Evolutionary conservation across 176 grass and related monocot species (phyloP), one percentile per base, ranked within the genome.

Genomic region (maize (Zea mays)): DNA sequence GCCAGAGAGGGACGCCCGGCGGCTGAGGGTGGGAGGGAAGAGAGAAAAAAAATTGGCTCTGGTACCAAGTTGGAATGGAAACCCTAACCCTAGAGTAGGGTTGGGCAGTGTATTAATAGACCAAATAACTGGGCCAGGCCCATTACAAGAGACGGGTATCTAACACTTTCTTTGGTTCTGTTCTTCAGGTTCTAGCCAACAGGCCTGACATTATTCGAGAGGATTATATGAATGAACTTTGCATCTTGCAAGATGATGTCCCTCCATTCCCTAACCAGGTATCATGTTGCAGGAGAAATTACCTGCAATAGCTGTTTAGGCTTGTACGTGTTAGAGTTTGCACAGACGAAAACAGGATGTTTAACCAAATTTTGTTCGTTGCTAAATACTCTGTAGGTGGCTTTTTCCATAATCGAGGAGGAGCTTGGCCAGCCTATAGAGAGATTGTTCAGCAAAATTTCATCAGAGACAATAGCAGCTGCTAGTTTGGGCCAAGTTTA

Each of bases 401-500:
- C 95, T 37, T 98, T 98, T 98, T 67, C 73, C 52, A 98, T 98
- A 75, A 94, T 98, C 44, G 95, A 98, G 77, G 91, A 98, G 78
- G 95, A 98, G 74, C 85, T 98, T 63, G 89, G 95, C 55, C 85
- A 94, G 63, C 85, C 91, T 75, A 75, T 98, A 67, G 91, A 98
- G 69, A 71, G 55, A 56, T 77, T 98, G 50, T 94, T 98, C 61
- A 98, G 89, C 86, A 90, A 52, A 94, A 98, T 98, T 82, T 94
- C 95, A 61, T 98, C 89, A 17, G 12, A 69, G 73, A 98, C 95
- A 61, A 98, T 98, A 86, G 96, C 96, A 83, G 96, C 96, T 86
- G 96, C 96, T 16, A 98, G 96, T 84, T 85, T 98, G 51, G 96
- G 96, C 44, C 96, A 98, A 91, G 96, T 98, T 81, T 98, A 98